Conservation (phyloP, 108 stramenopile genomes). For the Schizochytrium sp. region DNA sequence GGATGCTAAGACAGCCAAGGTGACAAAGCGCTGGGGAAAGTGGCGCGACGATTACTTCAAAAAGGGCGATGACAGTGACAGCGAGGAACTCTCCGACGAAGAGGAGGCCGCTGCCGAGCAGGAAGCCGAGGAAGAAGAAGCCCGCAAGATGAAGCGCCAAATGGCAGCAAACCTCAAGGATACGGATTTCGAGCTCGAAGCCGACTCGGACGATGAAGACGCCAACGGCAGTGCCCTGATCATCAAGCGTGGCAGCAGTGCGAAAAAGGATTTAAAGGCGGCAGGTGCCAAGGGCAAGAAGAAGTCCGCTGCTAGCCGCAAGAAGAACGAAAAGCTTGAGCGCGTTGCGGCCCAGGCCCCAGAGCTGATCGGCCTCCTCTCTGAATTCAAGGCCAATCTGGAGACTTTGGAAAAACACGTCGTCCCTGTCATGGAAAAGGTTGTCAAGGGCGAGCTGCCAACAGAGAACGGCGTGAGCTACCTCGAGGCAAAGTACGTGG, state of each 20-base stretch:
- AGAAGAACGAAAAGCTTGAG: constrained; percentile 34
- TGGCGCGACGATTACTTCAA: background rate
- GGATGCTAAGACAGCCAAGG: constrained; percentile 15
- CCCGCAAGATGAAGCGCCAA: background rate
- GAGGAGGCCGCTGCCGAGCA: background rate
- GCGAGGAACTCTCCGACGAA: background rate
- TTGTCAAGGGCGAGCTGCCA: background rate
- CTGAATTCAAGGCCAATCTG: constrained; percentile 28
- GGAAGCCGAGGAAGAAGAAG: background rate
- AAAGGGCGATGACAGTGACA: background rate
- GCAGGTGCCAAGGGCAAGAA: background rate
- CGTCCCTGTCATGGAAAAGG: constrained; percentile 33
- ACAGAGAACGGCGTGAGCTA: constrained; percentile 25
- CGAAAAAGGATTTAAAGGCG: background rate
- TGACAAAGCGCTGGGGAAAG: background rate
- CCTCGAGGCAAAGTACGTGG: constrained; percentile 38
- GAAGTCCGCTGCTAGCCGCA: constrained; percentile 27
- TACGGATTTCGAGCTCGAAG: background rate
- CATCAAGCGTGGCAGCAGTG: constrained; percentile 12
- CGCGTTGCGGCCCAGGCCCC: constrained; percentile 40
- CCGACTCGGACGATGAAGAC: background rate
- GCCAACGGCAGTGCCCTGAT: constrained; percentile 23
- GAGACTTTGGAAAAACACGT: constrained; percentile 32
- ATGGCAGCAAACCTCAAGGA: background rate
- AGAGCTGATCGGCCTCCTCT: constrained; percentile 38